A percentile compares a stretch with the other conserved stretches of the same genome.
Evolutionary conservation across 345 rosid species (phyloP).

Genomic region (Gossypium thurberi): DNA sequence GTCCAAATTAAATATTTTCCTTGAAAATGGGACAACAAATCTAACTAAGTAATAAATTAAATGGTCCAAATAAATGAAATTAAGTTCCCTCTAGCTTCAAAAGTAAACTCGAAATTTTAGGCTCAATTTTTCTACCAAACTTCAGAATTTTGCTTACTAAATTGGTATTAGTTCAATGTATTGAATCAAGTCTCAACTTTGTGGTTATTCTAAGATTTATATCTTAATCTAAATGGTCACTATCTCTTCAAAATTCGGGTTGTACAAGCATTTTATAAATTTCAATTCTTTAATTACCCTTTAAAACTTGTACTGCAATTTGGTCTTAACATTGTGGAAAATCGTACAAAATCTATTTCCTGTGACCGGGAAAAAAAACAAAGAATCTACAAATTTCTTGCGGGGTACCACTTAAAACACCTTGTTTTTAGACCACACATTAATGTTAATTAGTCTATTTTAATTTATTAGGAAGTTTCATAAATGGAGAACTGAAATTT

Average conservation of each 20-base stretch:
- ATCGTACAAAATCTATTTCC: background rate
- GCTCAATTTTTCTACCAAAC: background rate
- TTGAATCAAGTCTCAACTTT: background rate
- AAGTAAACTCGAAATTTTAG: too few relatives aligned
- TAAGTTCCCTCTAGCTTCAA: too few relatives aligned
- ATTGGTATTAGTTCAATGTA: background rate
- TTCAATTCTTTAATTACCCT: too few relatives aligned
- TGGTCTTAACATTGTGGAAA: constrained; percentile 3
- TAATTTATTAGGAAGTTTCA: background rate
- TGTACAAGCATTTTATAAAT: too few relatives aligned
- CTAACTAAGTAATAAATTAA: too few relatives aligned
- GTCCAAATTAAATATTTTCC: too few relatives aligned
- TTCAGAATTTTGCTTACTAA: background rate
- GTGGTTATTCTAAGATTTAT: too few relatives aligned
- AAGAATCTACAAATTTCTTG: background rate
- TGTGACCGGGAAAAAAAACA: background rate
- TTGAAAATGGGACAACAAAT: too few relatives aligned
- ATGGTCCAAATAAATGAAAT: too few relatives aligned
- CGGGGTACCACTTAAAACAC: too few relatives aligned
- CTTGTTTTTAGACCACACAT: background rate
- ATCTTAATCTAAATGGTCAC: too few relatives aligned
- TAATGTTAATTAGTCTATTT: background rate
- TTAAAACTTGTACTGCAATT: background rate
- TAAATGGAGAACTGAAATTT: background rate
- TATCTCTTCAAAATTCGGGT: too few relatives aligned